Conservation (phyloP, 1,284 basidiomycete species). For the Bondarzewia mesenterica region DNA sequence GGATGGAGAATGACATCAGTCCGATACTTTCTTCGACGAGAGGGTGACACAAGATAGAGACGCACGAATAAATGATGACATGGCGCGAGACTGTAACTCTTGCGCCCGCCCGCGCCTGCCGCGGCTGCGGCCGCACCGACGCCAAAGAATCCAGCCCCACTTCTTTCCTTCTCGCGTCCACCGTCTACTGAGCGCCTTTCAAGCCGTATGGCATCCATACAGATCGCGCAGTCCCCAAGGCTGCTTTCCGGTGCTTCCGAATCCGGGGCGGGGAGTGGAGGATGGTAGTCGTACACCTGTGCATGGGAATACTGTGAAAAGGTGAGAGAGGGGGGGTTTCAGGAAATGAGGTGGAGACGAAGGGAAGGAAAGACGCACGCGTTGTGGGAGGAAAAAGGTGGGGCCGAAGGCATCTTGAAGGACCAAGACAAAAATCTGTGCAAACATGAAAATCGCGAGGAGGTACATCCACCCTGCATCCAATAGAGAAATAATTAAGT, state of each 20-base stretch:
- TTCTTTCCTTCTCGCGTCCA: conserved; percentile 20
- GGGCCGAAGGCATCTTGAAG: conserved; percentile 77
- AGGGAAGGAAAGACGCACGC: conserved; percentile 32
- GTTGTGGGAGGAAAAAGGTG: conserved; percentile 70
- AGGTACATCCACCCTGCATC: conserved; percentile 57
- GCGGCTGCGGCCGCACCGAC: conserved; percentile 35
- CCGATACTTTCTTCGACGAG: not conserved
- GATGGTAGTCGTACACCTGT: conserved; percentile 80
- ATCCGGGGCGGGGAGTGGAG: conserved; percentile 61
- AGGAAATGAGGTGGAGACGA: not conserved
- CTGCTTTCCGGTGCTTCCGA: conserved; percentile 64
- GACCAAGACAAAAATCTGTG: conserved; percentile 60
- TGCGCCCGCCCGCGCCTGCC: conserved; percentile 24
- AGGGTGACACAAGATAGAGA: conserved; percentile 13
- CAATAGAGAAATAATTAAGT: not conserved
- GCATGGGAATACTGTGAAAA: conserved; percentile 27
- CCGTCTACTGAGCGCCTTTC: conserved; percentile 15
- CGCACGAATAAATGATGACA: conserved; percentile 85
- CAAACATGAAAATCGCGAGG: conserved; percentile 51
- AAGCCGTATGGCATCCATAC: conserved; percentile 71
- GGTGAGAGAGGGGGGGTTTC: not conserved
- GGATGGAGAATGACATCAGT: not conserved
- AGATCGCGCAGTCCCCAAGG: conserved; percentile 82
- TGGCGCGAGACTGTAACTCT: conserved; percentile 78
- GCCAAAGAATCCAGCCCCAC: conserved; percentile 30